These are phyloP conservation scores for Lomentospora prolificans DNA, from an alignment of 2,329 filamentous ascomycete genomes.

Conservation along the genomic window DNA sequence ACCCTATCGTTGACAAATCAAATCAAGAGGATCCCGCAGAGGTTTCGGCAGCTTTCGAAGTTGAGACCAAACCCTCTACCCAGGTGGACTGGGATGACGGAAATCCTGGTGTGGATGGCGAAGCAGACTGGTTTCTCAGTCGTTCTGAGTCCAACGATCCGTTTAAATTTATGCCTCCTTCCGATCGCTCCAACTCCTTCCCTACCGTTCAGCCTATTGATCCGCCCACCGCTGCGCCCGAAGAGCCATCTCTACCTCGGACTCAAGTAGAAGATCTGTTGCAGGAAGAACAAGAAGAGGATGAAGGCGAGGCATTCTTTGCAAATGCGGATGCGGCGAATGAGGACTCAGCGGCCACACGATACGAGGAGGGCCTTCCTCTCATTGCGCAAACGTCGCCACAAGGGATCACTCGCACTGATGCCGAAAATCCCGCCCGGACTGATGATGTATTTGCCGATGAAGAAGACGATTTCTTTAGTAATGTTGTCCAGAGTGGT, in stretches of 20 bases:
- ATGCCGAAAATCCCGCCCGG: constrained; percentile 10
- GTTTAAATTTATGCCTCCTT: constrained; percentile 49
- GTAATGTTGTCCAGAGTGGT: constrained; percentile 6
- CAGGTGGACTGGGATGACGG: background rate
- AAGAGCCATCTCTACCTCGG: constrained; percentile 2
- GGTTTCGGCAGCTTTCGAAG: no score
- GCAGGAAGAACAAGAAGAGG: constrained; percentile 1
- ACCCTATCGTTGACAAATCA: no score
- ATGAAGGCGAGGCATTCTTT: constrained; percentile 31
- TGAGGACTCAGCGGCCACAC: constrained; percentile 40
- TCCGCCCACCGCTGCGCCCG: background rate
- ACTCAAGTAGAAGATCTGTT: constrained; percentile 6
- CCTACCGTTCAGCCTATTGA: constrained; percentile 37
- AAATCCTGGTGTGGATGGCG: background rate
- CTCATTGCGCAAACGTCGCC: constrained; percentile 36
- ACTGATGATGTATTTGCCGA: constrained; percentile 13
- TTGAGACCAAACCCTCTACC: background rate
- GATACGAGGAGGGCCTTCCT: constrained; percentile 62
- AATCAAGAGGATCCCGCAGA: no score
- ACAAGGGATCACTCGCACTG: constrained; percentile 11
- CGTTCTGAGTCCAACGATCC: constrained; percentile 27
- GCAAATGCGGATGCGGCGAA: constrained; percentile 14
- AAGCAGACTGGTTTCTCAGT: background rate
- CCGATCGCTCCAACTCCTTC: constrained; percentile 53
- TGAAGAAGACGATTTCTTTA: constrained; percentile 14